A percentile compares a stretch with the other conserved stretches of the same genome.
phyloP scores from a whole-genome alignment of 176 grass and related monocot species.

The maize (Zea mays) region DNA sequence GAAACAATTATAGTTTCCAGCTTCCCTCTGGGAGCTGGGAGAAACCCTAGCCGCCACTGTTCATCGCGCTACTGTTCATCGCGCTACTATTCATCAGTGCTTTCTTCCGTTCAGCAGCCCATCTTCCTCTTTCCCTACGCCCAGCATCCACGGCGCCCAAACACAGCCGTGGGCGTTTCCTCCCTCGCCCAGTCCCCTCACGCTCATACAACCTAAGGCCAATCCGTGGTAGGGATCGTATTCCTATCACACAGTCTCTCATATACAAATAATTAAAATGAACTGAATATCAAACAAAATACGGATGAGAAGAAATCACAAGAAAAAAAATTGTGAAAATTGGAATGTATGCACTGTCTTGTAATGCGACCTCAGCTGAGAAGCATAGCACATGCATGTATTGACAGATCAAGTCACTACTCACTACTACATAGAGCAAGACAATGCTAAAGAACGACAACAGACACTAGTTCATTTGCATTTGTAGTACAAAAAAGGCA shows the following conservation, averaged over 20 bases:
- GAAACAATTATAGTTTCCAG: no score
- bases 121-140: no score
- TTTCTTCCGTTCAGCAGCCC: no score
- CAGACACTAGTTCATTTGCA: constrained; percentile 1
- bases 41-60: no score
- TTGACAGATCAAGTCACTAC: neutral
- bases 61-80: no score
- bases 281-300: constrained; percentile 6
- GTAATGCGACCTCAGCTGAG: neutral
- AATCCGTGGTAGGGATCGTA: no score
- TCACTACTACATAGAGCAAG: neutral
- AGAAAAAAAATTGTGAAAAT: neutral
- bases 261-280: neutral
- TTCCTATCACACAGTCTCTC: constrained; percentile 2
- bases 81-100: no score
- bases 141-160: no score
- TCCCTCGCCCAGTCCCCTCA: no score
- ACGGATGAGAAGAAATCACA: neutral
- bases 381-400: neutral
- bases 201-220: no score
- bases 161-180: no score
- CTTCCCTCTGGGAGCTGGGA: no score
- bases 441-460: neutral
- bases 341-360: neutral
- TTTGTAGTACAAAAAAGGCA: constrained; percentile 14